phyloP scores from a whole-genome alignment of 169 alveolate genomes.

The Plasmodium knowlesi region DNA sequence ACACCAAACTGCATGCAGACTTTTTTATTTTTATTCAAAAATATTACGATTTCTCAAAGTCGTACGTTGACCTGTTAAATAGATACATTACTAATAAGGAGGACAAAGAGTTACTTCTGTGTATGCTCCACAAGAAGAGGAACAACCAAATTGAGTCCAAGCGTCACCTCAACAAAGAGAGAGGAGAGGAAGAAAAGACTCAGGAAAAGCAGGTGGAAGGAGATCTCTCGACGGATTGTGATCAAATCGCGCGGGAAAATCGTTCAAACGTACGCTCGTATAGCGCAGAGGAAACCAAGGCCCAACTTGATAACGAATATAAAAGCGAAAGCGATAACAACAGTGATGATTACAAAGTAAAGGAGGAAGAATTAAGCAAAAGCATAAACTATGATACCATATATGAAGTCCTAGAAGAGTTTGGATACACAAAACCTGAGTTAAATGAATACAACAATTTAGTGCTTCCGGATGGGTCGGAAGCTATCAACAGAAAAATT shows the following conservation, averaged over 20 bases:
- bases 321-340: not conserved
- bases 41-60: conserved; percentile 74
- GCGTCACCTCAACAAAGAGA: not conserved
- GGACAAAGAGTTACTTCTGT: conserved; percentile 57
- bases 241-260: not conserved
- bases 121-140: conserved; percentile 13
- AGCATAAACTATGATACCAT: conserved; percentile 16
- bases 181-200: not conserved
- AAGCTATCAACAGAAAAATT: conserved; percentile 87
- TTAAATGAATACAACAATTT: conserved; percentile 84
- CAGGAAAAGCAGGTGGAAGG: not conserved
- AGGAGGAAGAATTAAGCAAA: conserved; percentile 65
- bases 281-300: not conserved
- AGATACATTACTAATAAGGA: conserved; percentile 58
- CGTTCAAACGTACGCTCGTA: not conserved
- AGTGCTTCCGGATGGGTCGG: conserved; percentile 89
- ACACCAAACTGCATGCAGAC: conserved; percentile 54
- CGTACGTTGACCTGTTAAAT: conserved; percentile 71
- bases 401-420: conserved; percentile 52
- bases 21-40: conserved; percentile 65
- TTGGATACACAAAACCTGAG: conserved; percentile 70
- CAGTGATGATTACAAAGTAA: conserved; percentile 55
- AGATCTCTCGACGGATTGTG: not conserved
- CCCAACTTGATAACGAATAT: not conserved
- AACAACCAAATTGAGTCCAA: conserved; percentile 11